A percentile compares a stretch with the other conserved stretches of the same genome.
Conservation (phyloP, 495 filamentous ascomycete species). For the Saxophila tyrrhenica region DNA sequence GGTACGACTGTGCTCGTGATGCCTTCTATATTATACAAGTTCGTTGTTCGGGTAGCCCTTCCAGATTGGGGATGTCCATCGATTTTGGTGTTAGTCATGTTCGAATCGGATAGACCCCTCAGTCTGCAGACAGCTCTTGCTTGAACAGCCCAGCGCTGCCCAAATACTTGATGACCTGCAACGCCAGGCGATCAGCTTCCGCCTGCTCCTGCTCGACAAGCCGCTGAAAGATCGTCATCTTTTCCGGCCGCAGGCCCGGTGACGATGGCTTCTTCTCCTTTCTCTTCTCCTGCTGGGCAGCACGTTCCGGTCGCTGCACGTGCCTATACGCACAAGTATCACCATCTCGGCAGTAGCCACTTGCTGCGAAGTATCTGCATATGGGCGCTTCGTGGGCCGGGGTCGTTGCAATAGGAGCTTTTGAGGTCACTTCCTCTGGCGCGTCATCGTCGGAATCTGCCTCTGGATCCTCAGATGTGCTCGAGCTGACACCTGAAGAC, state of each 20-base stretch:
- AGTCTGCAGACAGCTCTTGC: no score
- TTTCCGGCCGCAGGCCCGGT: background rate
- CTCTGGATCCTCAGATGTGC: background rate
- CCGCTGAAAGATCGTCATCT: slow-evolving; percentile 11
- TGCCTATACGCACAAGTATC: slow-evolving; percentile 15
- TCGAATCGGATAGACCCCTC: no score
- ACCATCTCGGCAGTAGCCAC: slow-evolving; percentile 16
- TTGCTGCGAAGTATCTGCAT: slow-evolving; percentile 15
- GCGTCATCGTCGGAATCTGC: slow-evolving; percentile 11
- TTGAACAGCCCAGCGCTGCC: slow-evolving; percentile 25
- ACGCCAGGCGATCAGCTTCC: slow-evolving; percentile 21
- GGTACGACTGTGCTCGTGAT: background rate
- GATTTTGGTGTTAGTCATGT: no score
- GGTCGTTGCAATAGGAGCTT: background rate
- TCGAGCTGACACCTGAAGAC: slow-evolving; percentile 5
- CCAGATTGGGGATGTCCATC: no score
- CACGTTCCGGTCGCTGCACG: background rate
- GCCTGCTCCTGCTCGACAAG: slow-evolving; percentile 27
- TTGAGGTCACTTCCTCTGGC: slow-evolving; percentile 11
- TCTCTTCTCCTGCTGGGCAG: background rate
- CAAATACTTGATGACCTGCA: slow-evolving; percentile 30
- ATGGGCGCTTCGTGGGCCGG: background rate
- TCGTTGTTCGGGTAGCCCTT: no score
- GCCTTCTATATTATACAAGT: no score
- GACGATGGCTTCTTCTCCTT: background rate